Conservation (phyloP, 2,329 filamentous ascomycete species). For the Arthrobotrys iridis region DNA sequence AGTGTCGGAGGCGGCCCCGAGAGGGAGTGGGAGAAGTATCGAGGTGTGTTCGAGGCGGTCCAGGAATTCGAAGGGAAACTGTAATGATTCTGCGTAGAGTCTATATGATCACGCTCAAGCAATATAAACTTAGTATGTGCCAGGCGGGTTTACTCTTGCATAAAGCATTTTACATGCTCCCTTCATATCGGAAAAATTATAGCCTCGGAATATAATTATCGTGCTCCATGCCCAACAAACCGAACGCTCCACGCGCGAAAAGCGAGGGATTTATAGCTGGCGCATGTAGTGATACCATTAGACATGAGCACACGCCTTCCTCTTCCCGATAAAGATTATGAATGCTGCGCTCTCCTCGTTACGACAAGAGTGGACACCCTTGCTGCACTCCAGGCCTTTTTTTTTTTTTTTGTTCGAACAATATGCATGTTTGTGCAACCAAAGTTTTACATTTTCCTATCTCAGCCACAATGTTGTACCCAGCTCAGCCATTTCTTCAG, state of each 20-base stretch:
- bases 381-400: constrained; percentile 4
- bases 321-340: too few species aligned
- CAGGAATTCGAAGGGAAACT: constrained; percentile 33
- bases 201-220: too few species aligned
- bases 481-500: too few species aligned
- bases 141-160: too few species aligned
- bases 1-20: neutral
- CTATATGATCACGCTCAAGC: neutral
- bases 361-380: neutral
- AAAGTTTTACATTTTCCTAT: neutral
- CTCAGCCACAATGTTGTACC: too few species aligned
- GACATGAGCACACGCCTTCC: too few species aligned
- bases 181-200: neutral
- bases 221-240: too few species aligned
- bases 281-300: too few species aligned
- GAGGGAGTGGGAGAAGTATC: constrained; percentile 32
- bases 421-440: constrained; percentile 11
- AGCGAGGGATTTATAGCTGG: too few species aligned
- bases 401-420: neutral
- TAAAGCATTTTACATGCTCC: too few species aligned
- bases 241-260: too few species aligned
- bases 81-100: neutral
- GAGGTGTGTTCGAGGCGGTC: constrained; percentile 14
- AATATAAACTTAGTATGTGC: neutral
- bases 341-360: too few species aligned